Evolutionary conservation across 2,329 filamentous ascomycete species (phyloP).

Genomic region (Penicillium verrucosum): DNA sequence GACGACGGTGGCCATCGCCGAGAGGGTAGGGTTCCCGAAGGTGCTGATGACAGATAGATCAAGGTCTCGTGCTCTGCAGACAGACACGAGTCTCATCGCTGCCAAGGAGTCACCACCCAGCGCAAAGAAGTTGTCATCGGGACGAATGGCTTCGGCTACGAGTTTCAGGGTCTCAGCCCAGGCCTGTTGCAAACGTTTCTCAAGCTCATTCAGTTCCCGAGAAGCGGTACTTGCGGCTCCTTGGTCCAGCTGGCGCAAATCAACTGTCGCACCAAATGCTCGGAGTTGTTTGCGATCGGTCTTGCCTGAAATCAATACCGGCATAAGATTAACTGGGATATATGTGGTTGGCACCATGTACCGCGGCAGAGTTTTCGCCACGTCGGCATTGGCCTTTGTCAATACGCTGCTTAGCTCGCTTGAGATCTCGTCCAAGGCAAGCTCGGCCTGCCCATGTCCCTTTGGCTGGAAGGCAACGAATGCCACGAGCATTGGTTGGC

Average conservation of each 20-base stretch:
- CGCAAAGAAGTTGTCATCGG: constrained; percentile 38
- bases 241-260: constrained; percentile 33
- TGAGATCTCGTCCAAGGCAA: constrained; percentile 13
- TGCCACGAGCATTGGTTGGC: constrained; percentile 31
- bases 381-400: constrained; percentile 22
- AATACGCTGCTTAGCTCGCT: constrained; percentile 19
- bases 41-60: constrained; percentile 37
- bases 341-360: constrained; percentile 43
- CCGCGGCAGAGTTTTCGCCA: constrained; percentile 29
- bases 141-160: constrained; percentile 34
- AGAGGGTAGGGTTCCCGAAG: constrained; percentile 34
- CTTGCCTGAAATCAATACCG: constrained; percentile 46
- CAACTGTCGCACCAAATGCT: constrained; percentile 33
- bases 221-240: constrained; percentile 9
- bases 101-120: constrained; percentile 36
- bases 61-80: constrained; percentile 29
- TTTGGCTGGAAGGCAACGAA: constrained; percentile 31
- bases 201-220: constrained; percentile 31
- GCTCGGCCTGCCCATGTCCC: constrained; percentile 15
- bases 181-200: constrained; percentile 31
- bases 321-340: constrained; percentile 44
- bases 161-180: constrained; percentile 36
- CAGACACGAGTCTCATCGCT: constrained; percentile 36
- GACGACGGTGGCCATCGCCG: constrained; percentile 44
- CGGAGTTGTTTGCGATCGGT: constrained; percentile 41